Evolutionary conservation across 192 early-diverging fungal species (phyloP).

Genomic region (Funneliformis geosporum): DNA sequence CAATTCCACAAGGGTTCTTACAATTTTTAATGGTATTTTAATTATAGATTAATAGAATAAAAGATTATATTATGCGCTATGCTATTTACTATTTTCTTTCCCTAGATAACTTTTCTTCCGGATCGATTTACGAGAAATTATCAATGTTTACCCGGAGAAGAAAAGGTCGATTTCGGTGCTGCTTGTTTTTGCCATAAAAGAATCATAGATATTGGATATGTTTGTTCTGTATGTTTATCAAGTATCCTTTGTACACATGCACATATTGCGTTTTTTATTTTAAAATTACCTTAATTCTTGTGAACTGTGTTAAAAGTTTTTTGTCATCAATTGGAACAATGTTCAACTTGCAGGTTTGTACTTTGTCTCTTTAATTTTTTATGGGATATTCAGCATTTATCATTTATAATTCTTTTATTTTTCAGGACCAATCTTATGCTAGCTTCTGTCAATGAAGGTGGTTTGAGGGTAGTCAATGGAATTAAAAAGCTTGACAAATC

Average conservation of each 20-base stretch:
- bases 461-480: not conserved
- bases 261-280: not conserved
- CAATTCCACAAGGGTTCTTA: slow-evolving; percentile 70
- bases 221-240: slow-evolving; percentile 98
- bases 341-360: slow-evolving; percentile 20
- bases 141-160: slow-evolving; percentile 72
- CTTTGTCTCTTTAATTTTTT: not conserved
- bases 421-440: not conserved
- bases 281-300: slow-evolving; percentile 7
- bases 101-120: slow-evolving; percentile 76
- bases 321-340: slow-evolving; percentile 8
- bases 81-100: not conserved
- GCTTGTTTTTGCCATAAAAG: slow-evolving; percentile 97
- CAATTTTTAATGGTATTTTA: slow-evolving; percentile 82
- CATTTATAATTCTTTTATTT: not conserved
- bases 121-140: slow-evolving; percentile 73
- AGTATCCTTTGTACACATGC: slow-evolving; percentile 52
- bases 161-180: slow-evolving; percentile 89
- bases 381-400: not conserved
- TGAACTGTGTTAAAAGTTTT: not conserved
- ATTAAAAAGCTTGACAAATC: not conserved
- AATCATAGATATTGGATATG: slow-evolving; percentile 90
- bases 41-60: not conserved
- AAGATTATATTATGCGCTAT: not conserved
- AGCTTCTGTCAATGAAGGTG: not conserved